phyloP scores from a whole-genome alignment of 2,329 filamentous ascomycete genomes.

The Graphilbum fragrans region DNA sequence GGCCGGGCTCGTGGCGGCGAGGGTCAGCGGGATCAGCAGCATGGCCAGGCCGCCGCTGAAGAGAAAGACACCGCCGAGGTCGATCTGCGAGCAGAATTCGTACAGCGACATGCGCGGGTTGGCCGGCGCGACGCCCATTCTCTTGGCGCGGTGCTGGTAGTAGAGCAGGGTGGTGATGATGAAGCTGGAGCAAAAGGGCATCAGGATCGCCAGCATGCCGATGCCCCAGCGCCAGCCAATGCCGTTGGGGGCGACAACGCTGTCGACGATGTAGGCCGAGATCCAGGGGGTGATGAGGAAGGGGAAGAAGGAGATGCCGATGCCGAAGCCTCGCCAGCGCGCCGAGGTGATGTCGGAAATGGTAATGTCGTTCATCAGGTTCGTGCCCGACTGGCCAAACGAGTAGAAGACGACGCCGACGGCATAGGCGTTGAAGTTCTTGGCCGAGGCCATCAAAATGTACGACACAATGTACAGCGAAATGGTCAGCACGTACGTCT shows the following conservation, averaged over 20 bases:
- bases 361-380: slow-evolving; percentile 43
- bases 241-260: slow-evolving; percentile 13
- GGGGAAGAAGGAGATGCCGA: slow-evolving; percentile 36
- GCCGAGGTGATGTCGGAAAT: slow-evolving; percentile 46
- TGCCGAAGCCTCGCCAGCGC: slow-evolving; percentile 37
- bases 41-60: slow-evolving; percentile 33
- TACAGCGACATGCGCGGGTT: slow-evolving; percentile 8
- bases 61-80: slow-evolving; percentile 30
- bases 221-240: slow-evolving; percentile 45
- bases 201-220: slow-evolving; percentile 21
- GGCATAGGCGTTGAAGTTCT: slow-evolving; percentile 37
- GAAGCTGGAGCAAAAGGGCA: slow-evolving; percentile 37
- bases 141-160: neutral
- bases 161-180: slow-evolving; percentile 25
- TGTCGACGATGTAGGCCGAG: slow-evolving; percentile 34
- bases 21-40: slow-evolving; percentile 31
- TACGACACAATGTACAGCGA: slow-evolving; percentile 42
- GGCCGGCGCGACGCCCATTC: neutral
- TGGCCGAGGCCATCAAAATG: slow-evolving; percentile 42
- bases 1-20: slow-evolving; percentile 25
- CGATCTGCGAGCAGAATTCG: slow-evolving; percentile 23
- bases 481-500: slow-evolving; percentile 44
- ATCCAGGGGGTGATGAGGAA: slow-evolving; percentile 46
- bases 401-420: slow-evolving; percentile 46
- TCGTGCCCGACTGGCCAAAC: slow-evolving; percentile 45